Percentiles rank a stretch among this genome's conserved stretches.
These are phyloP conservation scores for Dactylellina haptotyla DNA, from an alignment of 2,329 filamentous ascomycete genomes.

Conservation along the genomic window DNA sequence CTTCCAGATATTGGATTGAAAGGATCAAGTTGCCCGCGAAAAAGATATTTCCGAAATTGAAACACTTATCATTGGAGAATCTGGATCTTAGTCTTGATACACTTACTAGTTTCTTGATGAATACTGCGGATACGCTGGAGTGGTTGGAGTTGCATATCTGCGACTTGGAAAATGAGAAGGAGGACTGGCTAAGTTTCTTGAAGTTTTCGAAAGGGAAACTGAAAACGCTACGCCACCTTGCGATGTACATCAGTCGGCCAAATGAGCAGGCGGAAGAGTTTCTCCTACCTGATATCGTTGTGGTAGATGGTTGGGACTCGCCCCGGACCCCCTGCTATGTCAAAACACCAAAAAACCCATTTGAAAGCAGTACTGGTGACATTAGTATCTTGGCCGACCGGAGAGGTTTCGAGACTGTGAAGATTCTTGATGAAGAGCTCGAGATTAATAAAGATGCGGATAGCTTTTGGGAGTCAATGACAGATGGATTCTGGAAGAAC, in stretches of 20 bases:
- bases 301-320: background rate
- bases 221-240: background rate
- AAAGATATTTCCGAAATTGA: background rate
- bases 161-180: background rate
- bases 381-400: background rate
- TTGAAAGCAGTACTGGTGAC: background rate
- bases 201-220: background rate
- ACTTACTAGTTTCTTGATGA: background rate
- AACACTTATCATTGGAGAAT: background rate
- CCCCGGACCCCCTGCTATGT: background rate
- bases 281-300: background rate
- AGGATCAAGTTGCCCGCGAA: background rate
- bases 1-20: background rate
- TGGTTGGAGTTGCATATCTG: background rate
- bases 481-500: background rate
- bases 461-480: background rate
- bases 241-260: background rate
- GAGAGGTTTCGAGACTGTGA: background rate
- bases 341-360: background rate
- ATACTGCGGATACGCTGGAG: background rate
- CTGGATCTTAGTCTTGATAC: background rate
- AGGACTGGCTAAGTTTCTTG: background rate
- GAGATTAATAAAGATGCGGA: background rate
- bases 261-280: background rate
- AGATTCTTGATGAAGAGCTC: background rate